Evolutionary conservation across 108 stramenopile genomes (phyloP).

Genomic region (Pseudonitzschia delicatissima): DNA sequence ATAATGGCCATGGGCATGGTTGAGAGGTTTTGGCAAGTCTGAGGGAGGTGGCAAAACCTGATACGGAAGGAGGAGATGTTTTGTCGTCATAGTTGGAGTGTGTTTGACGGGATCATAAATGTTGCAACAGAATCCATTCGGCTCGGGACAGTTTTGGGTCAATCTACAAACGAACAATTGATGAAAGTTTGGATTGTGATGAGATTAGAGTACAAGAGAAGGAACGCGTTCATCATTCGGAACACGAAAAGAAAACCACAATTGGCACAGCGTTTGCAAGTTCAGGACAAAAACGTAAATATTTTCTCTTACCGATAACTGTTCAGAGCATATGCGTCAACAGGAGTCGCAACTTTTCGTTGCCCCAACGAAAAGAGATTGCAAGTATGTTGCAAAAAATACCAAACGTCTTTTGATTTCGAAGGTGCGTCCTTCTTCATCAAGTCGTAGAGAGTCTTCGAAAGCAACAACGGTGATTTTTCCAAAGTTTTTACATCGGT

Average conservation of each 20-base stretch:
- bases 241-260: neutral
- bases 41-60: slow-evolving; percentile 51
- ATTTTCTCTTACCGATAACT: slow-evolving; percentile 21
- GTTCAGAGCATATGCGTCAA: slow-evolving; percentile 24
- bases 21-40: slow-evolving; percentile 50
- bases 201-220: neutral
- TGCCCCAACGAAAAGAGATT: slow-evolving; percentile 25
- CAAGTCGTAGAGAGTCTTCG: slow-evolving; percentile 36
- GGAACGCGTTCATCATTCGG: neutral
- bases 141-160: slow-evolving; percentile 45
- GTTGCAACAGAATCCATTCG: slow-evolving; percentile 71
- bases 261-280: too few relatives aligned
- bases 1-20: slow-evolving; percentile 27
- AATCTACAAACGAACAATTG: slow-evolving; percentile 11
- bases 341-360: slow-evolving; percentile 16
- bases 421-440: slow-evolving; percentile 12
- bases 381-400: slow-evolving; percentile 39
- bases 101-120: slow-evolving; percentile 46
- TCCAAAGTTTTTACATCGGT: slow-evolving; percentile 24
- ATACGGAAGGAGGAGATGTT: slow-evolving; percentile 60
- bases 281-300: neutral
- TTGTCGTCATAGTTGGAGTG: slow-evolving; percentile 47
- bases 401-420: slow-evolving; percentile 15
- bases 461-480: slow-evolving; percentile 31
- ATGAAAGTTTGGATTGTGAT: neutral